Conservation (phyloP, 129 eudicot species). For the Heracleum sosnowskyi region DNA sequence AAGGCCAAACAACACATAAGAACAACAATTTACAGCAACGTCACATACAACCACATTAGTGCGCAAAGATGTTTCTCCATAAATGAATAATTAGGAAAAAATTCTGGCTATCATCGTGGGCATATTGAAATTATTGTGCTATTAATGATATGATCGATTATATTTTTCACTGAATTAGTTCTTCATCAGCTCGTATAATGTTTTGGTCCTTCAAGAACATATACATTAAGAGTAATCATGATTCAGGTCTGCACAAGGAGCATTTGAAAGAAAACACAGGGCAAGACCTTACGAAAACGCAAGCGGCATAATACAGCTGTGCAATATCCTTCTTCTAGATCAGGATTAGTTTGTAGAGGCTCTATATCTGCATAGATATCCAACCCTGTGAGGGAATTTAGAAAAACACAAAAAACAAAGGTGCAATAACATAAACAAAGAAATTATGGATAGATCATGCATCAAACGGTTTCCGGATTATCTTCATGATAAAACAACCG, state of each 20-base stretch:
- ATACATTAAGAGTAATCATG: not conserved
- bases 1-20: not conserved
- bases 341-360: constrained; percentile 66
- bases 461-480: not conserved
- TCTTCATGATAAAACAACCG: not conserved
- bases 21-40: not conserved
- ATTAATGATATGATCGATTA: not conserved
- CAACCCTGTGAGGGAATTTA: constrained; percentile 13
- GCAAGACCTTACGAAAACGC: constrained; percentile 99
- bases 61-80: not conserved
- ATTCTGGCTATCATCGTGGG: not conserved
- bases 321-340: constrained; percentile 94
- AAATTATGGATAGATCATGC: not conserved
- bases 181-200: not conserved
- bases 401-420: not conserved
- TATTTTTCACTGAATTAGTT: not conserved
- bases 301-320: constrained; percentile 88
- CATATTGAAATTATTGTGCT: not conserved
- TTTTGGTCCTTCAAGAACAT: not conserved
- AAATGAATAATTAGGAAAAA: not conserved
- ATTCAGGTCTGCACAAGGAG: constrained; percentile 3
- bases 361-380: constrained; percentile 60
- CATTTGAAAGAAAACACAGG: constrained; percentile 40
- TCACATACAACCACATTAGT: not conserved
- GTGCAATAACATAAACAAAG: not conserved